Conservation (phyloP, 495 filamentous ascomycete genomes). For the Baudoinia panamericana region DNA sequence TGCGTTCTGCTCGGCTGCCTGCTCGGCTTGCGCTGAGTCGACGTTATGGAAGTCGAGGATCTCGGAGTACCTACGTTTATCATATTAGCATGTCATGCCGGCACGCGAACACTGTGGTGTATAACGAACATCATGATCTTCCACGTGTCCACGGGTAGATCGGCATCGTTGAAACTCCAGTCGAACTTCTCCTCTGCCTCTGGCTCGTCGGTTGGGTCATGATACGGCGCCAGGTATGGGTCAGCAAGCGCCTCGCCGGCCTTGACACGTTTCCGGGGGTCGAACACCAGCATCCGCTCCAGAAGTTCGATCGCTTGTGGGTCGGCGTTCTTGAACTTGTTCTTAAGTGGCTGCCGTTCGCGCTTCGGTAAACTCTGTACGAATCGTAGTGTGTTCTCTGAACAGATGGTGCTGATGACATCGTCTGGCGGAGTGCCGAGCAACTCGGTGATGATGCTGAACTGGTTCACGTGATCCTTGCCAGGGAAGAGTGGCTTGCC, state of each 20-base stretch:
- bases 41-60: constrained; percentile 98
- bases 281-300: constrained; percentile 95
- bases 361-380: constrained; percentile 96
- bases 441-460: constrained; percentile 97
- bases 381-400: constrained; percentile 93
- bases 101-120: background rate
- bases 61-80: constrained; percentile 74
- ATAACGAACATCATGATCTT: constrained; percentile 95
- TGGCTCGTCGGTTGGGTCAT: constrained; percentile 92
- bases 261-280: constrained; percentile 80
- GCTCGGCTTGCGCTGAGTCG: constrained; percentile 34
- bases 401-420: constrained; percentile 96
- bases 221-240: constrained; percentile 89
- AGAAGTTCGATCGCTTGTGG: constrained; percentile 83
- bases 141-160: constrained; percentile 97
- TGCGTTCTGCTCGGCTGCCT: constrained; percentile 9
- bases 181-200: constrained; percentile 96
- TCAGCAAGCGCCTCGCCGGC: constrained; percentile 76
- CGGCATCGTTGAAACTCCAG: constrained; percentile 99
- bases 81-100: no score
- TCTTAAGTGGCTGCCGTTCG: constrained; percentile 74
- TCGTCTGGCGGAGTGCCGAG: constrained; percentile 96
- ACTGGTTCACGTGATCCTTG: constrained; percentile 98
- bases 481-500: constrained; percentile 97
- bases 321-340: constrained; percentile 94